Percentiles rank a stretch among this genome's conserved stretches.
Conservation (phyloP, 176 grass and related monocot genomes). For the Aegilops sharonensis region DNA sequence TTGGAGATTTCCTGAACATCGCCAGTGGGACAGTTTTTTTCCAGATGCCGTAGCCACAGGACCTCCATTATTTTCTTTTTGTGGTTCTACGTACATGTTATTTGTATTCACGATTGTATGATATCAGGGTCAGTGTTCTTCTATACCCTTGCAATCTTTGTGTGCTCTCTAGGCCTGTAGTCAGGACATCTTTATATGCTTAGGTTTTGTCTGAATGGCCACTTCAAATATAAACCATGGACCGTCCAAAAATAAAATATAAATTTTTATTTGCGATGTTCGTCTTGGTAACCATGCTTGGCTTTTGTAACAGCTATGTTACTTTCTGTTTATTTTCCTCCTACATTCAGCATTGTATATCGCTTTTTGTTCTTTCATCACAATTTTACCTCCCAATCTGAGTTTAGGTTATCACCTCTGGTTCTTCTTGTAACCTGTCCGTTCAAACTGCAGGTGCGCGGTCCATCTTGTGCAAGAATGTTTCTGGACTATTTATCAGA, state of each 20-base stretch:
- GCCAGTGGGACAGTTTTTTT: neutral
- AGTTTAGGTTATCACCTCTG: neutral
- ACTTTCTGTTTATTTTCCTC: neutral
- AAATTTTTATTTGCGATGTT: neutral
- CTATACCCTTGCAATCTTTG: neutral
- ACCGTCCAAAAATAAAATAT: too few relatives aligned
- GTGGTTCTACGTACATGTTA: neutral
- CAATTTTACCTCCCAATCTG: neutral
- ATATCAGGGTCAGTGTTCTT: neutral
- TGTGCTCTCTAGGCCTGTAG: neutral
- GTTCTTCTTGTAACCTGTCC: neutral
- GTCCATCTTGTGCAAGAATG: conserved; percentile 67
- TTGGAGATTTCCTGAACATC: neutral
- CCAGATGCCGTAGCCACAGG: neutral
- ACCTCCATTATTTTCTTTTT: neutral
- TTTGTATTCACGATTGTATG: neutral
- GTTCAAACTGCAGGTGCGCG: conserved; percentile 57
- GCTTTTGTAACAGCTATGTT: neutral
- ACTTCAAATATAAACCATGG: neutral
- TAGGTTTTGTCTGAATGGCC: neutral
- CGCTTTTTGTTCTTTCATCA: neutral
- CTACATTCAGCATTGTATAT: neutral
- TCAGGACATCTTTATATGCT: neutral
- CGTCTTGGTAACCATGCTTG: neutral
- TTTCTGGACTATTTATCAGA: conserved; percentile 64